A percentile compares a stretch with the other conserved stretches of the same genome.
phyloP scores from a whole-genome alignment of 2,329 filamentous ascomycete species.

The Fusarium sublunatum region DNA sequence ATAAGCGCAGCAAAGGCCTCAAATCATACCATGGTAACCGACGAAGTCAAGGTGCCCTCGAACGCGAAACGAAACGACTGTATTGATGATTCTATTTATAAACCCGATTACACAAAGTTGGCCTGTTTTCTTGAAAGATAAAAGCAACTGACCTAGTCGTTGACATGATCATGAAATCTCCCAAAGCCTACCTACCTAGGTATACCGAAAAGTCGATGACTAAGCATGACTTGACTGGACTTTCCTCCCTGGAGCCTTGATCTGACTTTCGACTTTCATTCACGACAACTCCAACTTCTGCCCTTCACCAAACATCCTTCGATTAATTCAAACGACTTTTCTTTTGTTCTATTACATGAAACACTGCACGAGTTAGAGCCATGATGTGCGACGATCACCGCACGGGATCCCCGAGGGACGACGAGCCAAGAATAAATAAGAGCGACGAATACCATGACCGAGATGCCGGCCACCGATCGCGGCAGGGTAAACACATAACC shows the following conservation, averaged over 20 bases:
- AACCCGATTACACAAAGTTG: not conserved
- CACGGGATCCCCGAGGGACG: conserved; percentile 47
- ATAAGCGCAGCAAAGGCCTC: not conserved
- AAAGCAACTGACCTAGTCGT: not conserved
- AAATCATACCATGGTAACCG: not conserved
- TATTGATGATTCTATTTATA: not conserved
- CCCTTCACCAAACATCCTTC: not conserved
- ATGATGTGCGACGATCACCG: conserved; percentile 60
- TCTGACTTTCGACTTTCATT: conserved; percentile 10
- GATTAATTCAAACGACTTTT: not conserved
- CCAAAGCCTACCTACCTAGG: conserved; percentile 1
- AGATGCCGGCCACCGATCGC: conserved; percentile 58
- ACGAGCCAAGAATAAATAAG: conserved; percentile 42
- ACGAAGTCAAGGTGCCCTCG: not conserved
- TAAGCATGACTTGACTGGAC: conserved; percentile 26
- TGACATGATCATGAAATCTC: not conserved
- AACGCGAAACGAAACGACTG: not conserved
- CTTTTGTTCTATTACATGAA: not conserved
- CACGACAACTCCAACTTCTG: not conserved
- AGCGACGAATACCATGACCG: conserved; percentile 43
- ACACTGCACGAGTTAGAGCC: conserved; percentile 35
- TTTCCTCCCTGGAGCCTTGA: conserved; percentile 1
- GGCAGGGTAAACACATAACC: conserved; percentile 62
- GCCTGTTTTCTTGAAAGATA: not conserved
- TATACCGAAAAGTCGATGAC: conserved; percentile 10